Evolutionary conservation across 805 yeast genomes (phyloP).

Genomic region (Nematodospora valgi): DNA sequence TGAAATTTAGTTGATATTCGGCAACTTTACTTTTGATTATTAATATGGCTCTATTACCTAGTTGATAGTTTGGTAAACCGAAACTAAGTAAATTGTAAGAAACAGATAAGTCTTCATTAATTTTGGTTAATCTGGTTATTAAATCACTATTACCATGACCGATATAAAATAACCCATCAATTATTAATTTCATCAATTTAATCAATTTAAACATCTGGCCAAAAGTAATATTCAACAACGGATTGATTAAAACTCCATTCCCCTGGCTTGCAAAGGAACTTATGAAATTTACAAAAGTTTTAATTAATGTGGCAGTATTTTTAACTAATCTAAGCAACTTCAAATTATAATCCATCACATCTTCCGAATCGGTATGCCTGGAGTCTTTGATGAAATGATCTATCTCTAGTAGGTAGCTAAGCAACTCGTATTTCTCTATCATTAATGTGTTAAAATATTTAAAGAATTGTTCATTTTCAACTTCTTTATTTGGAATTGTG

Average conservation of each 20-base stretch:
- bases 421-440: slow-evolving; percentile 33
- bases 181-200: slow-evolving; percentile 31
- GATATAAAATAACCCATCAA: slow-evolving; percentile 25
- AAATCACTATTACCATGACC: slow-evolving; percentile 18
- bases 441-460: slow-evolving; percentile 23
- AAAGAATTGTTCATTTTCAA: slow-evolving; percentile 12
- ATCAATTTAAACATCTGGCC: slow-evolving; percentile 33
- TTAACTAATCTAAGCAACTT: slow-evolving; percentile 38
- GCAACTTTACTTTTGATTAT: slow-evolving; percentile 23
- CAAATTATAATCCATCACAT: slow-evolving; percentile 34
- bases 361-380: slow-evolving; percentile 12
- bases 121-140: slow-evolving; percentile 26
- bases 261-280: too few species aligned
- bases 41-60: slow-evolving; percentile 23
- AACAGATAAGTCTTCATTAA: slow-evolving; percentile 34
- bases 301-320: too few species aligned
- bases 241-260: too few species aligned
- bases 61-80: slow-evolving; percentile 18
- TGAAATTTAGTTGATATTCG: slow-evolving; percentile 25
- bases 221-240: slow-evolving; percentile 30
- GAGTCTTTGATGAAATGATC: slow-evolving; percentile 8
- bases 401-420: slow-evolving; percentile 36
- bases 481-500: too few species aligned
- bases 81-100: slow-evolving; percentile 29
- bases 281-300: too few species aligned